These are phyloP conservation scores for Arthonia radiata DNA, from an alignment of 495 filamentous ascomycete genomes.

Conservation along the genomic window DNA sequence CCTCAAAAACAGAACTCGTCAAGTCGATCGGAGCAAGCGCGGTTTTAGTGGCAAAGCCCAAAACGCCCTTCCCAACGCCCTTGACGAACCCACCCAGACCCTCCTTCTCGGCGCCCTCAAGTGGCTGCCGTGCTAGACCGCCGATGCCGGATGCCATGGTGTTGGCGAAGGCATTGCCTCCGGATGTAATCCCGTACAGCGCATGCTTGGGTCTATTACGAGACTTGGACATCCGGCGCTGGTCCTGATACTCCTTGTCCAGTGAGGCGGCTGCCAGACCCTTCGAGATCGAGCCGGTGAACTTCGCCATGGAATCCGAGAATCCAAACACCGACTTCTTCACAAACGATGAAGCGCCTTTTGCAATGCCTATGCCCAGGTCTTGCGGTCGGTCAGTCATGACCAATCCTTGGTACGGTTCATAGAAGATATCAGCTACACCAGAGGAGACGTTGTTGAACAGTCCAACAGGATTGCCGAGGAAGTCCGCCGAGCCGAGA, in stretches of 20 bases:
- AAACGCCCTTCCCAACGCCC: constrained; percentile 81
- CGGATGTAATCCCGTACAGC: constrained; percentile 82
- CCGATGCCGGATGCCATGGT: constrained; percentile 84
- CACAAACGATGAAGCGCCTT: constrained; percentile 86
- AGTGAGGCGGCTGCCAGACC: constrained; percentile 81
- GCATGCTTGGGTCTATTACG: constrained; percentile 92
- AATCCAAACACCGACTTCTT: constrained; percentile 97
- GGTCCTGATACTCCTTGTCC: constrained; percentile 95
- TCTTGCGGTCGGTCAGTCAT: constrained; percentile 90
- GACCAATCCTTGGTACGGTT: constrained; percentile 91
- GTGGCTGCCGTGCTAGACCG: constrained; percentile 72
- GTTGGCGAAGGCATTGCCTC: constrained; percentile 79
- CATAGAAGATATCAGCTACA: constrained; percentile 93
- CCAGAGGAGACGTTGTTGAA: constrained; percentile 98
- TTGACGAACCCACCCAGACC: constrained; percentile 86
- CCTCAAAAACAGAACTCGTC: constrained; percentile 67
- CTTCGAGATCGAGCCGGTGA: constrained; percentile 92
- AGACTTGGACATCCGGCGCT: constrained; percentile 75
- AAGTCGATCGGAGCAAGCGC: constrained; percentile 94
- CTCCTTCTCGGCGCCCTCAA: constrained; percentile 91
- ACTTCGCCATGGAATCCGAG: constrained; percentile 83
- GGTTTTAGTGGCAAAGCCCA: constrained; percentile 83
- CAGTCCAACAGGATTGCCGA: constrained; percentile 92
- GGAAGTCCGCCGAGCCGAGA: constrained; percentile 85
- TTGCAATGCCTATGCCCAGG: constrained; percentile 79